phyloP scores from a whole-genome alignment of 2,329 filamentous ascomycete genomes.

The Scedosporium dehoogii region DNA sequence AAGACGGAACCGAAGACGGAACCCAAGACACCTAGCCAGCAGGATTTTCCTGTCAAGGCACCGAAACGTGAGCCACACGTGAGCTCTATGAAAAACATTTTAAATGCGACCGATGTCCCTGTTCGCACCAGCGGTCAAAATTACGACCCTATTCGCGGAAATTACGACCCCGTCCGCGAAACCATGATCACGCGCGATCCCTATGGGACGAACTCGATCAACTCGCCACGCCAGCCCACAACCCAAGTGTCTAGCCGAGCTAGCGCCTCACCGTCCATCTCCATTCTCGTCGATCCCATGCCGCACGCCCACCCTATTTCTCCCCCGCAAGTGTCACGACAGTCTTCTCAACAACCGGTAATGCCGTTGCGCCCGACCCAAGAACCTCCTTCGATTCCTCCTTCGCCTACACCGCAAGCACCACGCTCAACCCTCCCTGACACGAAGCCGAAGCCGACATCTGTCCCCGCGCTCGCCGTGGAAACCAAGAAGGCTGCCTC shows the following conservation, averaged over 20 bases:
- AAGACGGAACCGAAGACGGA: conserved; percentile 2
- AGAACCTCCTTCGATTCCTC: conserved; percentile 27
- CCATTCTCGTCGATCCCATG: conserved; percentile 70
- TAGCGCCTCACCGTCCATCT: conserved; percentile 86
- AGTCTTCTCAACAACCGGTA: conserved; percentile 6
- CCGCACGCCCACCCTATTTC: conserved; percentile 20
- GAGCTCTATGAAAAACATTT: conserved; percentile 44
- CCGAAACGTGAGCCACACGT: conserved; percentile 39
- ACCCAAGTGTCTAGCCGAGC: conserved; percentile 44
- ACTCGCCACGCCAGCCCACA: conserved; percentile 37
- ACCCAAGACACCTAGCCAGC: conserved; percentile 13
- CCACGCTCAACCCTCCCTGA: conserved; percentile 14
- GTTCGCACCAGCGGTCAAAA: conserved; percentile 65
- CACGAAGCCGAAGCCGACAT: conserved; percentile 14
- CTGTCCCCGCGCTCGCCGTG: conserved; percentile 19
- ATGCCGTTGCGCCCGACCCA: background rate
- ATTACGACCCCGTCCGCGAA: conserved; percentile 53
- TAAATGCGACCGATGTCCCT: conserved; percentile 36
- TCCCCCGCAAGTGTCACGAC: conserved; percentile 19
- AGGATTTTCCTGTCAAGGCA: conserved; percentile 30
- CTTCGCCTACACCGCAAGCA: conserved; percentile 29
- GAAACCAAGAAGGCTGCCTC: conserved; percentile 27
- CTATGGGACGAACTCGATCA: conserved; percentile 33
- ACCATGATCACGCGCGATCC: conserved; percentile 47
- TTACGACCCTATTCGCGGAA: conserved; percentile 84